Evolutionary conservation across 2,329 filamentous ascomycete genomes (phyloP).

Genomic region (Metarhizium rileyi): DNA sequence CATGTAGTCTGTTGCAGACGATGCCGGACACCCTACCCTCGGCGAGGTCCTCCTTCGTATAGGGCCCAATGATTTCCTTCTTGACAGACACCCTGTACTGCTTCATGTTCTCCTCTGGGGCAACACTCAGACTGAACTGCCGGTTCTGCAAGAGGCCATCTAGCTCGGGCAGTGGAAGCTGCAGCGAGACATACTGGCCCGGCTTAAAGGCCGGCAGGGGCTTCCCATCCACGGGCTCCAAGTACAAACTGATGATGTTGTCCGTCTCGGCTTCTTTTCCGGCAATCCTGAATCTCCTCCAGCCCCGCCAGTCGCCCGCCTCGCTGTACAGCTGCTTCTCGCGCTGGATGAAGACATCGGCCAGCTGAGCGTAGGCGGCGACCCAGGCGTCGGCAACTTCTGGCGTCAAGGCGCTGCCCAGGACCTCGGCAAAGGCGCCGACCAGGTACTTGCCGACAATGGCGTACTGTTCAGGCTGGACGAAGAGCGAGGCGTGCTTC

Average conservation of each 20-base stretch:
- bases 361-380: conserved; percentile 61
- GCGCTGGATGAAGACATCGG: conserved; percentile 57
- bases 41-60: conserved; percentile 20
- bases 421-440: conserved; percentile 54
- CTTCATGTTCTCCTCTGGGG: conserved; percentile 33
- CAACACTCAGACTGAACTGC: conserved; percentile 66
- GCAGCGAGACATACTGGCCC: conserved; percentile 65
- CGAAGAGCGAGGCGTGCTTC: conserved; percentile 65
- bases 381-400: conserved; percentile 63
- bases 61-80: conserved; percentile 34
- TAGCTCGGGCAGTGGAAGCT: conserved; percentile 49
- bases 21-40: conserved; percentile 31
- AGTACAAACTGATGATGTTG: conserved; percentile 59
- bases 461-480: conserved; percentile 58
- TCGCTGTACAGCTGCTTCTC: conserved; percentile 53
- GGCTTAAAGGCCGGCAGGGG: conserved; percentile 52
- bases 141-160: conserved; percentile 54
- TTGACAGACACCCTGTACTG: conserved; percentile 71
- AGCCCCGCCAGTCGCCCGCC: conserved; percentile 33
- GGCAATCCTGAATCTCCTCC: conserved; percentile 45
- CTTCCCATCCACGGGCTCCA: conserved; percentile 48
- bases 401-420: conserved; percentile 57
- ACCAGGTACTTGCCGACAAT: conserved; percentile 62
- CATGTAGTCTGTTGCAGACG: conserved; percentile 44
- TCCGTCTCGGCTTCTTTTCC: conserved; percentile 51